Evolutionary conservation across 441 rosid genomes (phyloP).

Genomic region (Brassica hybrid): DNA sequence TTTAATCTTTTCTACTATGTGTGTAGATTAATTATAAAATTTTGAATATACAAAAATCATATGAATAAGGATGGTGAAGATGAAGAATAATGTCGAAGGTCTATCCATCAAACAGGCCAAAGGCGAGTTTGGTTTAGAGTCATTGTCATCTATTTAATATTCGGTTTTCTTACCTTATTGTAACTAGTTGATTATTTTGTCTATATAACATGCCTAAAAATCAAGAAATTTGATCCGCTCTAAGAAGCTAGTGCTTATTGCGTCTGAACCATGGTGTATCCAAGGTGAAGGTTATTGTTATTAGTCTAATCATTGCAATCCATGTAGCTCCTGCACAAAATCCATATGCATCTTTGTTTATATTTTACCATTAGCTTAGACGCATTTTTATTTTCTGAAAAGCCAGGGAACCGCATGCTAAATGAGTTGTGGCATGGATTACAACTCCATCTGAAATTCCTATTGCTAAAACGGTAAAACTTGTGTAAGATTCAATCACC

Average conservation of each 20-base stretch:
- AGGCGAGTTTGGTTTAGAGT: not conserved
- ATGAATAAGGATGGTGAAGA: not conserved
- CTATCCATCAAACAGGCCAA: not conserved
- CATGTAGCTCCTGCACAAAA: conserved; percentile 64
- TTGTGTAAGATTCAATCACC: conserved; percentile 37
- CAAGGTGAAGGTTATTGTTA: conserved; percentile 63
- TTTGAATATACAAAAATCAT: not conserved
- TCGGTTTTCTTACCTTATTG: not conserved
- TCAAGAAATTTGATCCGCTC: conserved; percentile 7
- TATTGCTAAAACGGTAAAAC: conserved; percentile 49
- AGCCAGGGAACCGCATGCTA: conserved; percentile 60
- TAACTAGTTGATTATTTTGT: not conserved
- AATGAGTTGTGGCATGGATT: conserved; percentile 53
- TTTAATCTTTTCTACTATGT: not conserved
- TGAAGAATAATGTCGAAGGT: not conserved
- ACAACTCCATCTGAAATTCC: conserved; percentile 54
- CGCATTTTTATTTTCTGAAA: conserved; percentile 46
- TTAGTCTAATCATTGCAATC: conserved; percentile 55
- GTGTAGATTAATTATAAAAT: not conserved
- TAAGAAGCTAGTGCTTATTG: conserved; percentile 53
- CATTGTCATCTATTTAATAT: not conserved
- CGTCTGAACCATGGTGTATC: conserved; percentile 67
- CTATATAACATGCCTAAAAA: not conserved
- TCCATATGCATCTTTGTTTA: conserved; percentile 46
- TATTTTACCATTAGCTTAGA: conserved; percentile 52